phyloP scores from a whole-genome alignment of 2,329 filamentous ascomycete genomes.

The Fusarium temperatum region DNA sequence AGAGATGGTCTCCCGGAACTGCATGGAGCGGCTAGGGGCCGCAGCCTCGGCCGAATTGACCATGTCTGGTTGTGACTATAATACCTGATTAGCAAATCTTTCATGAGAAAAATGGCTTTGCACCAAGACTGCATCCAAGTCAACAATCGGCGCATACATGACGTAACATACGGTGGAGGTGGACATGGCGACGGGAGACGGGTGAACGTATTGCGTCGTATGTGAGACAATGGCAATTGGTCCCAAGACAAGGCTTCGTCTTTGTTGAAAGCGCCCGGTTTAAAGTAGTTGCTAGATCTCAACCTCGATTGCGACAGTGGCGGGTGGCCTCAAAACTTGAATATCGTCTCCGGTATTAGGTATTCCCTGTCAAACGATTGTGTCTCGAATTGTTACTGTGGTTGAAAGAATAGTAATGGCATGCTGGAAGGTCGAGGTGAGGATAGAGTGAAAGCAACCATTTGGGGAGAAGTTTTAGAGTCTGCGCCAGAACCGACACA shows the following conservation, averaged over 20 bases:
- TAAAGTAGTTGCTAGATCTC: constrained; percentile 19
- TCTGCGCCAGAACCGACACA: constrained; percentile 37
- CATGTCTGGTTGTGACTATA: constrained; percentile 42
- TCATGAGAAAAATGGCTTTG: not conserved
- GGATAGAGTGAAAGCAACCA: constrained; percentile 37
- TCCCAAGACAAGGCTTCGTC: constrained; percentile 21
- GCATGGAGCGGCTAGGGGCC: constrained; percentile 40
- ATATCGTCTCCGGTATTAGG: not conserved
- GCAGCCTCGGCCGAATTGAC: constrained; percentile 39
- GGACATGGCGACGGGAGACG: constrained; percentile 42
- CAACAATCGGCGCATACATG: not conserved
- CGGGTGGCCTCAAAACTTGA: not conserved
- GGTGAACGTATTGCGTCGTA: constrained; percentile 9
- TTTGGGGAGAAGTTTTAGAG: constrained; percentile 33
- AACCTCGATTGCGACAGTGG: constrained; percentile 30
- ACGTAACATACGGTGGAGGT: constrained; percentile 46
- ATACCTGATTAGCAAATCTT: constrained; percentile 22
- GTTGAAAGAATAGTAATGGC: constrained; percentile 25
- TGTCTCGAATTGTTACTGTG: constrained; percentile 23
- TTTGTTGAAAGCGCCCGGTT: constrained; percentile 25
- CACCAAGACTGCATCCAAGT: not conserved
- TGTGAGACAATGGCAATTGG: constrained; percentile 36
- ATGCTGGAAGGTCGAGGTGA: constrained; percentile 32
- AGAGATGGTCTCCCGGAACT: constrained; percentile 66
- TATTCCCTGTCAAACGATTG: constrained; percentile 7